Evolutionary conservation across 371 early-diverging fungal species (phyloP).

Genomic region (Lichtheimia ramosa): DNA sequence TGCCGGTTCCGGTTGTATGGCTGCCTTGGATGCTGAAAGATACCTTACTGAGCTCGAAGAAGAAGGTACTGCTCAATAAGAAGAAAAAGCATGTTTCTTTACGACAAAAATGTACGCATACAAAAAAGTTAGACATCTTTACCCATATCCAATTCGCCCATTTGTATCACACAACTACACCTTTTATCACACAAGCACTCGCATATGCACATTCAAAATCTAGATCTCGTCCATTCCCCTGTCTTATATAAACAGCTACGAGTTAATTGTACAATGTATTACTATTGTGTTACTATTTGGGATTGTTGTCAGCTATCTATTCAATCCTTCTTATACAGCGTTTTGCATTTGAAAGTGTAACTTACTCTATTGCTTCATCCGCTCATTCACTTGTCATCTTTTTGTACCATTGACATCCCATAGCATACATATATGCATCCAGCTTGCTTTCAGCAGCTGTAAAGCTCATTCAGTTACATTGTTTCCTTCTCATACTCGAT

Average conservation of each 20-base stretch:
- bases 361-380: no score
- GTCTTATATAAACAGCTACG: neutral
- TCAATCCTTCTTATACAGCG: no score
- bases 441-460: no score
- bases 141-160: neutral
- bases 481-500: no score
- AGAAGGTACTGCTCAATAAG: neutral
- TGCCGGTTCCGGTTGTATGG: slow-evolving; percentile 91
- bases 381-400: no score
- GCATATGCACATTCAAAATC: neutral
- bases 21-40: slow-evolving; percentile 90
- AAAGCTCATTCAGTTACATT: no score
- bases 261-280: neutral
- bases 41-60: slow-evolving; percentile 67
- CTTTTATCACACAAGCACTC: neutral
- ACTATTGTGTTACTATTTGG: neutral
- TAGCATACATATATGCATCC: no score
- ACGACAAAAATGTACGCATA: neutral
- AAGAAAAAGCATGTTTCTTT: neutral
- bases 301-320: no score
- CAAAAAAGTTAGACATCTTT: neutral
- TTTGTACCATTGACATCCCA: no score
- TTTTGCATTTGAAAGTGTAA: no score
- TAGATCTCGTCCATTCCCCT: neutral
- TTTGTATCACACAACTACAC: neutral